phyloP scores from a whole-genome alignment of 1,139 yeast species.

The Suhomyces maxii region DNA sequence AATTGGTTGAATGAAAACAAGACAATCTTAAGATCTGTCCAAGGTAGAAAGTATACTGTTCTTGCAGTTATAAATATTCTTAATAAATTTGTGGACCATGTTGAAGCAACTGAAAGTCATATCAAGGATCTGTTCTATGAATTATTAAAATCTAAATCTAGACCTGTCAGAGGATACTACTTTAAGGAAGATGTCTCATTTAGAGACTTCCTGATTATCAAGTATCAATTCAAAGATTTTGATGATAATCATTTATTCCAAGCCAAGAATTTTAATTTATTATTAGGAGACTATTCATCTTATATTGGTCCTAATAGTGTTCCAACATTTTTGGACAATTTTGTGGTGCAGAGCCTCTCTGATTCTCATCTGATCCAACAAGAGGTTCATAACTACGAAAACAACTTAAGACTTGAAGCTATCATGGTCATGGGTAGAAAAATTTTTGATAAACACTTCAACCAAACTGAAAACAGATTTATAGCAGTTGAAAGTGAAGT shows the following conservation, averaged over 20 bases:
- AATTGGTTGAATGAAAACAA: constrained; percentile 56
- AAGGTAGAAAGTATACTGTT: constrained; percentile 28
- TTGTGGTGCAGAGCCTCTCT: constrained; percentile 4
- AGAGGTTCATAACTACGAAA: constrained; percentile 25
- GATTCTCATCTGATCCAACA: constrained; percentile 6
- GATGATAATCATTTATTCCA: constrained; percentile 48
- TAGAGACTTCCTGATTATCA: constrained; percentile 58
- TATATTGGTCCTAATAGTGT: constrained; percentile 16
- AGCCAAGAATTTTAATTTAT: constrained; percentile 30
- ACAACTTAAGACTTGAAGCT: constrained; percentile 25
- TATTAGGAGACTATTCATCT: constrained; percentile 34
- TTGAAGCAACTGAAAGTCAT: constrained; percentile 8
- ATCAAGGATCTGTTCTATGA: constrained; percentile 7
- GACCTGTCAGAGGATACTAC: constrained; percentile 50
- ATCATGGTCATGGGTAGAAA: constrained; percentile 20
- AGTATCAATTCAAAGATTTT: constrained; percentile 58
- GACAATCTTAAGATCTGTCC: constrained; percentile 37
- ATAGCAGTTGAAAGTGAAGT: background rate
- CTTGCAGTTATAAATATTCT: constrained; percentile 33
- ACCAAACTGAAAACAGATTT: constrained; percentile 11
- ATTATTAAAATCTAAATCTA: constrained; percentile 13
- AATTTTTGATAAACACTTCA: constrained; percentile 14
- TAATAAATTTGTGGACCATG: constrained; percentile 23
- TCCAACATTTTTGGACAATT: constrained; percentile 32
- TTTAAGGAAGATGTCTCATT: constrained; percentile 65